Evolutionary conservation across 2,329 filamentous ascomycete species (phyloP).

Genomic region (Huntiella bhutanensis): DNA sequence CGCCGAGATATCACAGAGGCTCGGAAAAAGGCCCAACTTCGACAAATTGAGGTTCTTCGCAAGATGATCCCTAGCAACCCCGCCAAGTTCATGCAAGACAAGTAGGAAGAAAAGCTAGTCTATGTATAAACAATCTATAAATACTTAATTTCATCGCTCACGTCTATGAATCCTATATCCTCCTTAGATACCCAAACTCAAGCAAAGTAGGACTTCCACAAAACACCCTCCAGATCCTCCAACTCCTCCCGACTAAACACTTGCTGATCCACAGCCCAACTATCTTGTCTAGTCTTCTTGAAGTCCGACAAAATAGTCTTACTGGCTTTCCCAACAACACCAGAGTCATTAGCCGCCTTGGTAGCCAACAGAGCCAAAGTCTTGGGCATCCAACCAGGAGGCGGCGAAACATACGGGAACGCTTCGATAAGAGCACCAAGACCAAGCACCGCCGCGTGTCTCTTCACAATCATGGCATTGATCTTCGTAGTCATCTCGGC

Average conservation of each 20-base stretch:
- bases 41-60: constrained; percentile 48
- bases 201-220: constrained; percentile 99
- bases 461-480: constrained; percentile 58
- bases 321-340: constrained; percentile 86
- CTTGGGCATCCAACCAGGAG: constrained; percentile 84
- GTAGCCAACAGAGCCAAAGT: constrained; percentile 71
- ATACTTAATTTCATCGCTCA: neutral
- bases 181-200: constrained; percentile 21
- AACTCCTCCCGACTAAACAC: constrained; percentile 82
- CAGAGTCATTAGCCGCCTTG: constrained; percentile 70
- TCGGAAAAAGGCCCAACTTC: constrained; percentile 42
- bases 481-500: constrained; percentile 52
- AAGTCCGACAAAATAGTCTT: constrained; percentile 91
- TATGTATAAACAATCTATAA: constrained; percentile 1
- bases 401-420: constrained; percentile 88
- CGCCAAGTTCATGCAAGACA: constrained; percentile 22
- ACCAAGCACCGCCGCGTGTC: constrained; percentile 83
- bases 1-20: constrained; percentile 41
- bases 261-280: constrained; percentile 86
- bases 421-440: constrained; percentile 82
- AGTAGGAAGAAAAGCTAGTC: neutral
- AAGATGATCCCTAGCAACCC: constrained; percentile 48
- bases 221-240: constrained; percentile 83
- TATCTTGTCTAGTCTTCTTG: constrained; percentile 98
- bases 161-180: neutral